Base-by-base conservation (phyloP, 78 protist genomes). In the Chrysochromulina tobinii region DNA sequence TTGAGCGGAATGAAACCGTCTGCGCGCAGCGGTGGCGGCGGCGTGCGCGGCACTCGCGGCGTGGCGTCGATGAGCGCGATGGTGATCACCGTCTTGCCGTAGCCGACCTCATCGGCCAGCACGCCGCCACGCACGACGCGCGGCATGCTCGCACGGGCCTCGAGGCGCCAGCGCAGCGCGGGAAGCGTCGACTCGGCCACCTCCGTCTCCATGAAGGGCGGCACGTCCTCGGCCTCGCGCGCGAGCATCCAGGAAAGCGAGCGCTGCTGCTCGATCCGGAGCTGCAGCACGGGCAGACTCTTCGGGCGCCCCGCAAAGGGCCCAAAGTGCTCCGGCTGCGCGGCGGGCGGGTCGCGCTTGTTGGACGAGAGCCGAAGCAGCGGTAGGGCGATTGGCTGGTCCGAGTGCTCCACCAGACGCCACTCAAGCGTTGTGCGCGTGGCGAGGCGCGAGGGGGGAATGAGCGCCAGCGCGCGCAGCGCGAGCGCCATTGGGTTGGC, bases 21-120 rank as follows among this genome's bases (percentile, higher is more conserved):
- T 9, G 50, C 51, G 12, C 51, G 51, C 51, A 69, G 79, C 27
- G 79, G 79, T 8, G 81, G 55, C 17, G 81, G 81, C 12, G 81
- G 81, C 55, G 55, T 11, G 21, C 3, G 57, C 66, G n/a, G 61
- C 79, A 1, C 69, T 1, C 38, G n/a, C n/a, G 9, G 9, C 50
- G 55, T 11, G 14, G 92, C 3, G 50, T 68, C 88, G 72, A 90
- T 85, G 18, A 90, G 89, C 25, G 83, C 86, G 27, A 90, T 9
- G 8, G 92, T 68, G 59, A 90, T 48, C 53, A 64, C 92, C 27
- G 92, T 90, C 88, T 90, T 90, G 20, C 92, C 92, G 88, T 90
- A 90, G 48, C 92, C 92, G 8, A 90, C 92, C 81, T 69, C 79
- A 66, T 90, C 92, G 69, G 92, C 92, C 18, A 90, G 51, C 51